Percentiles rank a stretch among this genome's conserved stretches.
Conservation (phyloP, 805 yeast genomes). For the Lachancea waltii region DNA sequence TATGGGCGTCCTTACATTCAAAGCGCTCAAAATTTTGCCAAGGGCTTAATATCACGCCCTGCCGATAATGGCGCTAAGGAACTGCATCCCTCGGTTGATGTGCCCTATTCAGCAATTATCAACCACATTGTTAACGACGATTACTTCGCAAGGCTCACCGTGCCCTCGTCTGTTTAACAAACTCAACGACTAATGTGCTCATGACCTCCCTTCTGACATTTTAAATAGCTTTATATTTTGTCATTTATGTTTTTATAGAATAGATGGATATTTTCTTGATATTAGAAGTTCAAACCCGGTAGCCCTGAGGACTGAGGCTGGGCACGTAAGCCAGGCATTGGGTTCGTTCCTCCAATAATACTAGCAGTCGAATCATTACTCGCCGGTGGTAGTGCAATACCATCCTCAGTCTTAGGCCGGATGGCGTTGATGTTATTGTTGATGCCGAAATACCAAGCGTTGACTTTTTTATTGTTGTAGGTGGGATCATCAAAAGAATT, state of each 20-base stretch:
- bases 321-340: constrained; percentile 1
- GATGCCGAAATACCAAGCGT: constrained; percentile 50
- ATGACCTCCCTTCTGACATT: constrained; percentile 4
- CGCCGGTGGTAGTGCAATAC: constrained; percentile 30
- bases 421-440: constrained; percentile 33
- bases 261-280: not conserved
- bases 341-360: not conserved
- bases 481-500: constrained; percentile 75
- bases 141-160: constrained; percentile 13
- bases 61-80: not conserved
- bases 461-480: constrained; percentile 58
- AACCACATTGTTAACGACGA: constrained; percentile 17
- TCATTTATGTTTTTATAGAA: constrained; percentile 1
- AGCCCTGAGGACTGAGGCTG: constrained; percentile 9
- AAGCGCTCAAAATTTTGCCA: constrained; percentile 16
- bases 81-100: not conserved
- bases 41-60: constrained; percentile 4
- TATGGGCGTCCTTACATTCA: constrained; percentile 22
- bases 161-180: constrained; percentile 2
- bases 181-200: constrained; percentile 5
- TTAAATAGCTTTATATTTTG: not conserved
- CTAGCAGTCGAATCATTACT: constrained; percentile 7
- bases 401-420: constrained; percentile 30
- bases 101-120: constrained; percentile 13
- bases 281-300: constrained; percentile 12